Conservation (phyloP, 176 grass and related monocot genomes). For the Panicum miliaceum region DNA sequence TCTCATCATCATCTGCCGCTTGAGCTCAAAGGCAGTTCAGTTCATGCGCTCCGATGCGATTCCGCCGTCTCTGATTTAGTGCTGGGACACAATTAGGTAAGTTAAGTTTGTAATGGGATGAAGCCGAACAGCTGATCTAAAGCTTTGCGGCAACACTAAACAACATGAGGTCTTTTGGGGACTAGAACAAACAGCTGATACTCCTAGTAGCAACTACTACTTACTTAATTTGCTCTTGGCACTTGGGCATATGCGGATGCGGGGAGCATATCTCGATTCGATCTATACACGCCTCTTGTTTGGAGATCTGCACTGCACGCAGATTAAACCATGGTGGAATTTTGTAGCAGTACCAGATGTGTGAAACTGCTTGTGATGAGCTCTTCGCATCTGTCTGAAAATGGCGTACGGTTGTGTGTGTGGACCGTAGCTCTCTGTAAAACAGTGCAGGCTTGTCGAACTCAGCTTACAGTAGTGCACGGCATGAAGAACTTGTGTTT, state of each 20-base stretch:
- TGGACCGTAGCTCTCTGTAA: neutral
- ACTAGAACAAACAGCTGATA: neutral
- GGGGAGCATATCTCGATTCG: neutral
- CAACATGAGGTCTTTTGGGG: neutral
- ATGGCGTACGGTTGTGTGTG: too few relatives aligned
- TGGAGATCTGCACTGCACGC: neutral
- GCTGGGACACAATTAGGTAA: neutral
- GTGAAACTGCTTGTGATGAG: neutral
- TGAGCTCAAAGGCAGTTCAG: slow-evolving; percentile 7
- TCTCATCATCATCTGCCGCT: slow-evolving; percentile 6
- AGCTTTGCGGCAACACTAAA: neutral
- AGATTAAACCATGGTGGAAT: neutral
- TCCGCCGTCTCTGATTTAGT: neutral
- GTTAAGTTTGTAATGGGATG: slow-evolving; percentile 9
- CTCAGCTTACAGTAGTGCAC: neutral
- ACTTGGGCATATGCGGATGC: slow-evolving; percentile 29
- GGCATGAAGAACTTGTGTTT: neutral
- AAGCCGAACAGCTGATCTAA: neutral
- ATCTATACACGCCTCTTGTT: neutral
- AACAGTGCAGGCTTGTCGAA: neutral
- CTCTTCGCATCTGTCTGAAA: neutral
- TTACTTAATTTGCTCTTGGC: neutral
- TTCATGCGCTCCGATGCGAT: neutral
- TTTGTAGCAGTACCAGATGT: too few relatives aligned
- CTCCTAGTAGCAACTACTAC: neutral